phyloP scores from a whole-genome alignment of 1,139 yeast species.

The Maudiozyma humilis region DNA sequence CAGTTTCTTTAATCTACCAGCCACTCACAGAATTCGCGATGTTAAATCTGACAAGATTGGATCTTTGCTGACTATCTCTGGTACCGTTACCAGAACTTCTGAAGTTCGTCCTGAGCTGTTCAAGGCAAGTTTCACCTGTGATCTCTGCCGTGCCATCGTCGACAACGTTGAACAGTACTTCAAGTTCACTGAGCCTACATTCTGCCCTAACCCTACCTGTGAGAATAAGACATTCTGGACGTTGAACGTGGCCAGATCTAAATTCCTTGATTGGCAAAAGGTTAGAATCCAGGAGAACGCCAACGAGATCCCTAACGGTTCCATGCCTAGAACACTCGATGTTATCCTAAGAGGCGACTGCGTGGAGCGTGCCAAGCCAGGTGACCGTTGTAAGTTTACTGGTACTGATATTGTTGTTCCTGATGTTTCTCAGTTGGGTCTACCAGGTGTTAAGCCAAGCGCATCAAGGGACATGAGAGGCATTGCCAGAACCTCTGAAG shows the following conservation, averaged over 20 bases:
- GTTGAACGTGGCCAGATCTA: constrained; percentile 71
- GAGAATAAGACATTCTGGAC: constrained; percentile 84
- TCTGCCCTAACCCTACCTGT: constrained; percentile 82
- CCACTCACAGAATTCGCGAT: constrained; percentile 80
- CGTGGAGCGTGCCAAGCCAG: constrained; percentile 96
- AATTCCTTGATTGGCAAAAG: constrained; percentile 94
- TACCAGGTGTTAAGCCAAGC: constrained; percentile 91
- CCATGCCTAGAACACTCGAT: constrained; percentile 96
- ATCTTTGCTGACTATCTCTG: constrained; percentile 73
- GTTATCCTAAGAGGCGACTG: constrained; percentile 89
- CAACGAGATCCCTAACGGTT: constrained; percentile 93
- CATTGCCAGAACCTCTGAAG: constrained; percentile 53
- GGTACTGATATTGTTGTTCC: constrained; percentile 96
- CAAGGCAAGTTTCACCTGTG: constrained; percentile 84
- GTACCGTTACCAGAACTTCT: constrained; percentile 93
- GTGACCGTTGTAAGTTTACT: constrained; percentile 89
- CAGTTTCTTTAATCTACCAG: constrained; percentile 80
- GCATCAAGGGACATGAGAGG: constrained; percentile 64
- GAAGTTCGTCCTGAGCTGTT: constrained; percentile 95
- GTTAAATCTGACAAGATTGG: constrained; percentile 87
- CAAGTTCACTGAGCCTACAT: constrained; percentile 90
- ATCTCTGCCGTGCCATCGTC: constrained; percentile 73
- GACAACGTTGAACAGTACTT: constrained; percentile 91
- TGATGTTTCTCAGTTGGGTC: constrained; percentile 88
- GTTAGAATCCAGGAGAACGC: constrained; percentile 94